Conservation (phyloP, 2,329 filamentous ascomycete genomes). For the Xylariomycetidae sp. region DNA sequence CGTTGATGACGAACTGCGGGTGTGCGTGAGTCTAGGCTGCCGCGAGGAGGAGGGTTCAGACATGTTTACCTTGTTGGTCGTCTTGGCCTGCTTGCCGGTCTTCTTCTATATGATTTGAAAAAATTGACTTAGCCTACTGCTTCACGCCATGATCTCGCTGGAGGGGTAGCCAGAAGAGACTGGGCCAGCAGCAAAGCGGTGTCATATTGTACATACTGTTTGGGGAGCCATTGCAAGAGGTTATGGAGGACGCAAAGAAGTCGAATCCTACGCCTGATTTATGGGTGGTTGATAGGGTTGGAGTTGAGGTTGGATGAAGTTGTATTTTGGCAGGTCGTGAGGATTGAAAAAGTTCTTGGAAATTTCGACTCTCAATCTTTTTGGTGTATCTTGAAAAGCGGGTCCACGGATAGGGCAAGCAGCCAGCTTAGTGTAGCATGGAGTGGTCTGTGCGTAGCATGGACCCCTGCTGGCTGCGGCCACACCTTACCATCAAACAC, state of each 20-base stretch:
- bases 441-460: no score
- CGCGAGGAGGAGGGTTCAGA: neutral
- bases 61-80: conserved; percentile 73
- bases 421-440: no score
- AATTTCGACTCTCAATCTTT: no score
- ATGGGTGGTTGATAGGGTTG: no score
- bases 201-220: conserved; percentile 74
- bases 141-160: conserved; percentile 52
- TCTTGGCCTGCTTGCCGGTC: conserved; percentile 63
- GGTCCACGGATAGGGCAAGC: no score
- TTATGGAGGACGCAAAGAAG: conserved; percentile 66
- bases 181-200: conserved; percentile 93
- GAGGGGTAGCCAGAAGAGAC: conserved; percentile 30
- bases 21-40: neutral
- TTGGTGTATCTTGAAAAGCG: no score
- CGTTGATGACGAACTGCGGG: conserved; percentile 94
- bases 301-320: no score
- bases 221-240: conserved; percentile 72
- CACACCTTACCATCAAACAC: no score
- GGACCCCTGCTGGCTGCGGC: no score
- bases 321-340: no score
- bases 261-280: conserved; percentile 38
- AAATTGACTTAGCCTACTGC: conserved; percentile 93
- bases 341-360: no score
- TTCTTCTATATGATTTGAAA: conserved; percentile 59